Evolutionary conservation across 345 rosid species (phyloP), one percentile per base, ranked within the genome.

Genomic region (Ceriops tagal): DNA sequence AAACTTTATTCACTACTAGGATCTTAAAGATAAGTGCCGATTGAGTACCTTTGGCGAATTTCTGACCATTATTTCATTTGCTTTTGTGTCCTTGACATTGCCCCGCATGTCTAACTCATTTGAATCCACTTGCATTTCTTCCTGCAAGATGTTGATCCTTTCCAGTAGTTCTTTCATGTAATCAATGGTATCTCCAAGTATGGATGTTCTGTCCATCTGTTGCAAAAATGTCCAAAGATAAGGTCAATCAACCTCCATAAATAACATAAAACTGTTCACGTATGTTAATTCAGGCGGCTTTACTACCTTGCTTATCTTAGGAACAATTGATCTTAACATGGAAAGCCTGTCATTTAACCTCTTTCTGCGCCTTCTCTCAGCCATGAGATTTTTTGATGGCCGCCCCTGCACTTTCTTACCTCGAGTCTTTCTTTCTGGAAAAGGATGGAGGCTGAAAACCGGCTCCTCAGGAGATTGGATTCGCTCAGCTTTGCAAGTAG

Each of bases 221-320:
- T 61, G 43, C 37, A 65, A 39, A 57, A 43, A 16, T 26, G 19
- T 28, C 21, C 16, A 19, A n/a, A 32, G 5, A 51, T 22, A 30
- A 55, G 13, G 24, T 70, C 39, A 64, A 69, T 47, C 58, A 66
- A 58, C 35, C 47, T 56, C 32, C 22, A 34, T 27, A 20, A 4
- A 53, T 0, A 31, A 19, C 19, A 1, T 5, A 32, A 62, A 37
- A 19, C 28, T 70, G 30, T 39, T 8, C 7, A 11, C 55, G 32
- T 3, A 35, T 21, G 53, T 16, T 18, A 16, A 69, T 49, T 28
- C 10, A 31, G 28, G 30, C 28, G 28, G 30, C 28, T 22, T 58
- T 71, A 77, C 84, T 71, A 77, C 84, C 84, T 81, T 81, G 77
- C 79, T 77, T 43, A 81, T 81, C 72, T 78, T 81, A 26, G 85